phyloP scores from a whole-genome alignment of 495 filamentous ascomycete genomes.

The Podospora didyma region DNA sequence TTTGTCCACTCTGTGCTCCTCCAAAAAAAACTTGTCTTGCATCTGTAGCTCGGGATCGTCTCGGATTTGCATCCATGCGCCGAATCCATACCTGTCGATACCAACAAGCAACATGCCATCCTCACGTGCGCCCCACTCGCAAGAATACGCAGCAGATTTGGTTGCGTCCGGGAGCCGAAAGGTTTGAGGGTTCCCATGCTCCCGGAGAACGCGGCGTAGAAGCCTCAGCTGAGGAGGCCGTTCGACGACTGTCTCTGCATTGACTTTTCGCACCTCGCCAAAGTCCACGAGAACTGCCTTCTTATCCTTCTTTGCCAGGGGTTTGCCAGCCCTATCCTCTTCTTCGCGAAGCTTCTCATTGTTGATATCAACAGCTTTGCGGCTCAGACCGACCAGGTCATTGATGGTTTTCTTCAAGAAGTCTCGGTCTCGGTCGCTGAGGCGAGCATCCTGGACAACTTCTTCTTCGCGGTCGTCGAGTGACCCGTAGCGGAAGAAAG shows the following conservation, averaged over 20 bases:
- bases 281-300: constrained; percentile 95
- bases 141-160: constrained; percentile 81
- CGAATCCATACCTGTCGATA: constrained; percentile 88
- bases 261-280: constrained; percentile 84
- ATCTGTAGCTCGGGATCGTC: constrained; percentile 87
- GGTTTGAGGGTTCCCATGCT: constrained; percentile 59
- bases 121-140: constrained; percentile 85
- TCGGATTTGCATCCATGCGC: constrained; percentile 87
- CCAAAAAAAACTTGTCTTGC: constrained; percentile 89
- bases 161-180: constrained; percentile 90
- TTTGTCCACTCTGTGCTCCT: constrained; percentile 96
- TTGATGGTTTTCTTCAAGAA: constrained; percentile 62
- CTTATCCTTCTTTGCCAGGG: constrained; percentile 88
- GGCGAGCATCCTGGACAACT: constrained; percentile 76
- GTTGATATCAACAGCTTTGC: constrained; percentile 69
- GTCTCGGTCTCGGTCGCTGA: constrained; percentile 73
- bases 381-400: constrained; percentile 46
- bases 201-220: constrained; percentile 64
- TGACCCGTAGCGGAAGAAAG: constrained; percentile 82
- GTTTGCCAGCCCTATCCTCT: constrained; percentile 67
- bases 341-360: constrained; percentile 65
- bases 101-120: constrained; percentile 97
- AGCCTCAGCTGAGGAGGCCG: constrained; percentile 84
- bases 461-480: constrained; percentile 84
- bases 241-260: constrained; percentile 89